Evolutionary conservation across 73 alveolate genomes (phyloP).

Genomic region (Effrenium voratum): DNA sequence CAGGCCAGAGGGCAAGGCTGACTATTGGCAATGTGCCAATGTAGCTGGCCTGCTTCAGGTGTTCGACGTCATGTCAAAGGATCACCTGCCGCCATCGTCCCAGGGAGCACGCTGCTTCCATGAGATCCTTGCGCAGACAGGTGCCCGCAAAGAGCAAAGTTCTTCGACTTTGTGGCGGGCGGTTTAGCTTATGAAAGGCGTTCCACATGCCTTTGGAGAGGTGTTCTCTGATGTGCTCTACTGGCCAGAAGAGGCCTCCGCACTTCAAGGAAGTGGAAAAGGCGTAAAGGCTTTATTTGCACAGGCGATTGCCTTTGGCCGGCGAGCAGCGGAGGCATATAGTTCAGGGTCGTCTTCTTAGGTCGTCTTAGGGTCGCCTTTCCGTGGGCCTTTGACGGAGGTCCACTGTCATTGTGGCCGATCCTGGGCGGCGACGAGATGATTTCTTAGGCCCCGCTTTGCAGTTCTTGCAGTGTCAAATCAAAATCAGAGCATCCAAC

Average conservation of each 20-base stretch:
- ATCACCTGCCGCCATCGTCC: background rate
- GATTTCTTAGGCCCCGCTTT: conserved; percentile 54
- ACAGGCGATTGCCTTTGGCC: conserved; percentile 53
- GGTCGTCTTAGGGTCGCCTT: background rate
- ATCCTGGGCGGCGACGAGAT: conserved; percentile 90
- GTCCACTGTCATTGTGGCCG: conserved; percentile 90
- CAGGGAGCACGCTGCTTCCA: background rate
- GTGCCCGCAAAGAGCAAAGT: background rate
- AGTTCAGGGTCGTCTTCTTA: background rate
- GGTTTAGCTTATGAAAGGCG: background rate
- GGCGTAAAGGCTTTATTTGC: too few species aligned
- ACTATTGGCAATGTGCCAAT: background rate
- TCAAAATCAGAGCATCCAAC: too few species aligned
- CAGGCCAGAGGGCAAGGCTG: background rate
- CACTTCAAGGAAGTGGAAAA: too few species aligned
- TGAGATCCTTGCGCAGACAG: background rate
- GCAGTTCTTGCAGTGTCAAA: too few species aligned
- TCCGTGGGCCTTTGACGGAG: background rate
- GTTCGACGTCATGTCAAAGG: conserved; percentile 49
- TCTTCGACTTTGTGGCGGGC: conserved; percentile 38
- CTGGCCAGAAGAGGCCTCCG: conserved; percentile 77
- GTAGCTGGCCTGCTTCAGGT: background rate
- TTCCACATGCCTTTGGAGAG: background rate
- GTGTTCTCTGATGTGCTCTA: conserved; percentile 80
- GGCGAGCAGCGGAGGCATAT: conserved; percentile 69